These are phyloP conservation scores for Avena insularis DNA, from an alignment of 176 grass and related monocot genomes.

Conservation along the genomic window DNA sequence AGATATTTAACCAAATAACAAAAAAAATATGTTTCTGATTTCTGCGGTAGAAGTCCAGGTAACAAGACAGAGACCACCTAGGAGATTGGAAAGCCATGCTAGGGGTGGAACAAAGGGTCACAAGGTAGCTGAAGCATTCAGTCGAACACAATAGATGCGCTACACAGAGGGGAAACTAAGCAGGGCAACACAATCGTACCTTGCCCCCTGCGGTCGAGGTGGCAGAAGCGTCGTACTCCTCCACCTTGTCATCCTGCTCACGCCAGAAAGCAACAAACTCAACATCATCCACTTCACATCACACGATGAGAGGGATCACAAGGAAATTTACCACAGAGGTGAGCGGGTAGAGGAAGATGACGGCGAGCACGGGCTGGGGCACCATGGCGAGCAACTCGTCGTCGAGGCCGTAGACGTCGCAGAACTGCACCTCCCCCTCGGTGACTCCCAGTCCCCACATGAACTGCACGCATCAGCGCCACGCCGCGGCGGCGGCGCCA, in stretches of 20 bases:
- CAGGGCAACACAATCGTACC: conserved; percentile 17
- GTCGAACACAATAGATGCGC: neutral
- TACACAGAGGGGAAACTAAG: neutral
- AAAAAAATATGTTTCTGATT: neutral
- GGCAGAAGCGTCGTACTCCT: conserved; percentile 37
- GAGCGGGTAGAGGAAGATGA: conserved; percentile 92
- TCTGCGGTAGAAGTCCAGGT: neutral
- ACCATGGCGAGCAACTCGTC: conserved; percentile 91
- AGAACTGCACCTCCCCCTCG: conserved; percentile 73
- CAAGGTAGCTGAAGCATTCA: neutral
- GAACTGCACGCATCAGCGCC: conserved; percentile 57
- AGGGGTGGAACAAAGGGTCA: neutral
- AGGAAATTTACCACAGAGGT: conserved; percentile 47
- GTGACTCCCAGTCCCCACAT: conserved; percentile 85
- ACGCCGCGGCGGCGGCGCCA: neutral
- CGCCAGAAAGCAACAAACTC: neutral
- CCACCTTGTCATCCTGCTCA: conserved; percentile 48
- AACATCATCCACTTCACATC: neutral
- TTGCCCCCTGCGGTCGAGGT: conserved; percentile 21
- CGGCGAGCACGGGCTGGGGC: conserved; percentile 89
- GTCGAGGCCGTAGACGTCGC: conserved; percentile 94
- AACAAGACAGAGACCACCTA: neutral
- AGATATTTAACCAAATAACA: neutral
- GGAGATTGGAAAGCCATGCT: neutral
- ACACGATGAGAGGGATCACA: neutral